phyloP scores from a whole-genome alignment of 2,329 filamentous ascomycete species.

The Sclerotinia minor region DNA sequence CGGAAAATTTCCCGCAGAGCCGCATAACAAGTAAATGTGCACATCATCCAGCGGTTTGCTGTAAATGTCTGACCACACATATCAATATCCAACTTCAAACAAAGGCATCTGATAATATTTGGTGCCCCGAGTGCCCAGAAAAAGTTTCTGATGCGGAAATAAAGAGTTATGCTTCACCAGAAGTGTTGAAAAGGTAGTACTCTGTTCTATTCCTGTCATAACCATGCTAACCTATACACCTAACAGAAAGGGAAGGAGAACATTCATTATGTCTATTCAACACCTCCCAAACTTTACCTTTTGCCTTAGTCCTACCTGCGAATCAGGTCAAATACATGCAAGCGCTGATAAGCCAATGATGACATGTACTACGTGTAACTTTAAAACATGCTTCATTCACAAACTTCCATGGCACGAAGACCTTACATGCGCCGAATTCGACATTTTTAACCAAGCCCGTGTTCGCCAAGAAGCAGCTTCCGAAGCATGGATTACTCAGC shows the following conservation, averaged over 20 bases:
- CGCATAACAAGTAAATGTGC: conserved; percentile 7
- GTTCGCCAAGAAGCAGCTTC: conserved; percentile 8
- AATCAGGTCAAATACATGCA: conserved; percentile 9
- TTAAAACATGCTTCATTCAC: conserved; percentile 13
- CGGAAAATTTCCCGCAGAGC: neutral
- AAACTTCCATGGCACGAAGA: conserved; percentile 18
- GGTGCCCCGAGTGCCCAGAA: conserved; percentile 1
- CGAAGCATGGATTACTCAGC: neutral
- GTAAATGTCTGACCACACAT: neutral
- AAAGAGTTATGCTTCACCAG: conserved; percentile 11
- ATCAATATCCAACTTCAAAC: neutral
- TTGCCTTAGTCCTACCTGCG: neutral
- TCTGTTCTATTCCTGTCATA: neutral
- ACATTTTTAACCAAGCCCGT: neutral
- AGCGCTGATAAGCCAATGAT: conserved; percentile 4
- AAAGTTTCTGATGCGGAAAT: conserved; percentile 15
- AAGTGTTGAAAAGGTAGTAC: neutral
- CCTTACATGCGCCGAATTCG: conserved; percentile 13
- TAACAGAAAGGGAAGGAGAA: neutral
- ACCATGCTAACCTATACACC: neutral
- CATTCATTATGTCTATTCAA: neutral
- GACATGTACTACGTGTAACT: conserved; percentile 1
- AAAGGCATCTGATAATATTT: conserved; percentile 2
- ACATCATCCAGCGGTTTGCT: conserved; percentile 9
- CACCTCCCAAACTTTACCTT: conserved; percentile 4